A percentile compares a stretch with the other conserved stretches of the same genome.
Evolutionary conservation across 1,284 basidiomycete genomes (phyloP).

Genomic region (Calocybe gambosa): DNA sequence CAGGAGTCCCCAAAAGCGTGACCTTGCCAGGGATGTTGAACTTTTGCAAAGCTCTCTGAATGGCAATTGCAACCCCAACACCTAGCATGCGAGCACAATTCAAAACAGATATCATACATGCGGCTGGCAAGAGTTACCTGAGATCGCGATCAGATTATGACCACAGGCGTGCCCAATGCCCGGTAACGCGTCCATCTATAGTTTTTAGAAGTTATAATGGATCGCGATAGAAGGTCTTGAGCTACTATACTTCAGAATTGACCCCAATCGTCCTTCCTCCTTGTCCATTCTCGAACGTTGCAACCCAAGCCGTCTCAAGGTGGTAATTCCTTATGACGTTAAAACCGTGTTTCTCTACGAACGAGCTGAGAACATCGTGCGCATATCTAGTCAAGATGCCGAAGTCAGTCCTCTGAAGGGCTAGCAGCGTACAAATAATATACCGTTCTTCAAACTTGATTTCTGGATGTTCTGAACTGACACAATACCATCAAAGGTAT

Average conservation of each 20-base stretch:
- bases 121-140: conserved; percentile 18
- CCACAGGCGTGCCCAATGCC: conserved; percentile 73
- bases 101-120: not conserved
- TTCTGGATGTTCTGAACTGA: conserved; percentile 50
- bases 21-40: conserved; percentile 59
- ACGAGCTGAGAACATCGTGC: conserved; percentile 49
- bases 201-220: not conserved
- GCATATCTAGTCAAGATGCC: conserved; percentile 31
- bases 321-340: conserved; percentile 49
- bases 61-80: conserved; percentile 60
- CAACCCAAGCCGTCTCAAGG: conserved; percentile 68
- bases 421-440: conserved; percentile 11
- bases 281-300: conserved; percentile 49
- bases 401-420: not conserved
- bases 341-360: conserved; percentile 56
- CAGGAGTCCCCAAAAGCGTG: conserved; percentile 72
- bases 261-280: conserved; percentile 59
- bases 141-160: conserved; percentile 73
- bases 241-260: conserved; percentile 54
- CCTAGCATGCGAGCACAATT: conserved; percentile 39
- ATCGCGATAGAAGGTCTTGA: not conserved
- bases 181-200: conserved; percentile 52
- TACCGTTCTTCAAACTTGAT: conserved; percentile 52
- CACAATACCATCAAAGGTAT: not conserved
- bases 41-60: conserved; percentile 51